Evolutionary conservation across 2,329 filamentous ascomycete genomes (phyloP), one percentile per base, ranked within the genome.

Genomic region (Phyllosticta citribraziliensis): DNA sequence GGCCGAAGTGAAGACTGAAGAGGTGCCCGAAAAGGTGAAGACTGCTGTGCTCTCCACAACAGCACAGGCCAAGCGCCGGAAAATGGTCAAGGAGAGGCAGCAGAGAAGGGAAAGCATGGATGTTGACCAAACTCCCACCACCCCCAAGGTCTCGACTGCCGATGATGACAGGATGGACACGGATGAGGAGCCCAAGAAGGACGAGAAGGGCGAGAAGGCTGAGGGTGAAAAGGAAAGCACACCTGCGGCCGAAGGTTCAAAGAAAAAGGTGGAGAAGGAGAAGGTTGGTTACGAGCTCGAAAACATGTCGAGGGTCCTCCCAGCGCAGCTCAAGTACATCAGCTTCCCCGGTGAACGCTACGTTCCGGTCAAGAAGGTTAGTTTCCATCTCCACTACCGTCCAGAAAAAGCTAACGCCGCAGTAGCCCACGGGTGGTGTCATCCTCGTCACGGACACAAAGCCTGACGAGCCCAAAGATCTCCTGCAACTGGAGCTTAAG

Each of bases 31-130:
- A 64, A 85, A 96, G 75, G 90, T 99, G 66, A 94, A 95, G 67
- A 97, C 94, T 10, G 94, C 95, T 24, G 91, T 99, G 52, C 80
- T 99, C 19, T 97, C 93, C 2, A 99, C 95, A 3, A 99, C 94
- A 2, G 93, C 93, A 1, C 94, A 97, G 75, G 94, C 95, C 65
- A 97, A 96, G 80, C 89, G 95, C 68, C 86, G 94, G 68, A 93
- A 93, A 2, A 88, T 95, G 74, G 91, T 91, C 76, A 96, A 97
- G 76, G 94, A 97, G 78, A 88, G 89, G 65, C 89, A 94, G 47
- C 88, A 91, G 70, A 84, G 90, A 64, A 84, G 88, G 12, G 93
- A 97, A 76, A 96, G 91, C 77, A 97, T 99, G 92, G 93, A 97
- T 66, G 82, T 97, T 56, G 93, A 97, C 70, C 82, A 87, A 56